Percentiles rank a stretch among this genome's conserved stretches.
Evolutionary conservation across 208 protist genomes (phyloP).

Genomic region (Wallacemonas collosoma): DNA sequence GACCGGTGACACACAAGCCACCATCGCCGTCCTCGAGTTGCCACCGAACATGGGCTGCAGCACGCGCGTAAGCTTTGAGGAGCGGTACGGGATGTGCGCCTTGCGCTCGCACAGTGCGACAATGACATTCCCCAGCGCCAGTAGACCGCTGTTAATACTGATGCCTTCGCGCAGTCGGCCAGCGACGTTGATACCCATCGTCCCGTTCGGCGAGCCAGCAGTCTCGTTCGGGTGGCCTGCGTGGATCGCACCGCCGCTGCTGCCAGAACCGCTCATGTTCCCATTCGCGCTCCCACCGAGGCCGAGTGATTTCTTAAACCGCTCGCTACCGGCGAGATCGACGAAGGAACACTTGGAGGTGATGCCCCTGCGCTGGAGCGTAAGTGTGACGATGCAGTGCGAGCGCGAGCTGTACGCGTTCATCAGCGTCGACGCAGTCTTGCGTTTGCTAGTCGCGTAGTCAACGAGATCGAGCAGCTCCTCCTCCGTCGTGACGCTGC

Average conservation of each 20-base stretch:
- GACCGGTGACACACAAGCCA: constrained; percentile 94
- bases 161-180: constrained; percentile 92
- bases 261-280: neutral
- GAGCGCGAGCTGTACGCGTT: constrained; percentile 93
- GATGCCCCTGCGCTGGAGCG: constrained; percentile 55
- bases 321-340: constrained; percentile 95
- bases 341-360: constrained; percentile 90
- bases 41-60: constrained; percentile 94
- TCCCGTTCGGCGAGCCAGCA: neutral
- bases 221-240: constrained; percentile 3
- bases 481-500: constrained; percentile 53
- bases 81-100: constrained; percentile 93
- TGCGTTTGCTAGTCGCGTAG: constrained; percentile 80
- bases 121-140: constrained; percentile 95
- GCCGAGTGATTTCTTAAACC: constrained; percentile 80
- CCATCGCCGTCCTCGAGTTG: constrained; percentile 91
- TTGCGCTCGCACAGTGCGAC: constrained; percentile 82
- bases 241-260: neutral
- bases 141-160: constrained; percentile 93
- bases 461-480: constrained; percentile 84
- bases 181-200: constrained; percentile 23
- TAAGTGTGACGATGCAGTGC: constrained; percentile 93
- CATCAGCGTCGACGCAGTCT: constrained; percentile 92
- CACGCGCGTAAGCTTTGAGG: constrained; percentile 95
- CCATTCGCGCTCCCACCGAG: constrained; percentile 15